These are phyloP conservation scores for Mycena albidolilacea DNA, from an alignment of 768 basidiomycete species.

Conservation along the genomic window DNA sequence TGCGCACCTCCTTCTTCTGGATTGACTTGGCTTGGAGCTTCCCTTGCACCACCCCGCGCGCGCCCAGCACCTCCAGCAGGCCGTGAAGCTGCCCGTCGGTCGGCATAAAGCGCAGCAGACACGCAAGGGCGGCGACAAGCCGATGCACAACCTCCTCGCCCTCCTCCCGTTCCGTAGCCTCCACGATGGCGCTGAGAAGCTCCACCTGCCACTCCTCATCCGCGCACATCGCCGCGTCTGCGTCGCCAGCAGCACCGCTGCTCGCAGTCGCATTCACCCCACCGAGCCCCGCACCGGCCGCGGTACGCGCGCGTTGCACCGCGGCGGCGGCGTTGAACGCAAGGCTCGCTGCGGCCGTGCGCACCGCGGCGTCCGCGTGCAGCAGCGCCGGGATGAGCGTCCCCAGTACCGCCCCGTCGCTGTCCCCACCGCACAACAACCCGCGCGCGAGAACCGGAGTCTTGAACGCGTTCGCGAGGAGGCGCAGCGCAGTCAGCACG, in stretches of 20 bases:
- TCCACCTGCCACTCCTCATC: conserved; percentile 92
- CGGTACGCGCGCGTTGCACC: conserved; percentile 75
- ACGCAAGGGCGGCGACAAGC: conserved; percentile 82
- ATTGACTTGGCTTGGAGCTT: conserved; percentile 70
- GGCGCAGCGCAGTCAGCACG: conserved; percentile 74
- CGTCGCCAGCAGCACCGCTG: conserved; percentile 48
- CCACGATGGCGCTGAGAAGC: conserved; percentile 85
- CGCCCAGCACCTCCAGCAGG: conserved; percentile 81
- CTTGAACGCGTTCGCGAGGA: conserved; percentile 79
- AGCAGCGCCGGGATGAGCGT: conserved; percentile 79
- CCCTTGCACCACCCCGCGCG: conserved; percentile 65
- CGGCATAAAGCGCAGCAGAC: conserved; percentile 84
- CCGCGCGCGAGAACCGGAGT: conserved; percentile 59
- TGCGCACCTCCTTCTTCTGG: conserved; percentile 76
- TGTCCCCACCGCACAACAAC: conserved; percentile 49
- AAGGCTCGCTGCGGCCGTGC: conserved; percentile 86
- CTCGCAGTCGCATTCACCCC: conserved; percentile 16
- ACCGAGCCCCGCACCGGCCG: conserved; percentile 47
- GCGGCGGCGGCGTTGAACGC: conserved; percentile 82
- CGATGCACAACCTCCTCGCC: conserved; percentile 93
- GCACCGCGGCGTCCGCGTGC: conserved; percentile 75
- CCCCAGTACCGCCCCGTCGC: conserved; percentile 58
- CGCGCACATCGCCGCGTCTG: conserved; percentile 58
- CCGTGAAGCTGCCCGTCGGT: conserved; percentile 69
- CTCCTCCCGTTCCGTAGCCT: conserved; percentile 79